Evolutionary conservation across 768 basidiomycete genomes (phyloP).

Genomic region (Lentinula detonsa): DNA sequence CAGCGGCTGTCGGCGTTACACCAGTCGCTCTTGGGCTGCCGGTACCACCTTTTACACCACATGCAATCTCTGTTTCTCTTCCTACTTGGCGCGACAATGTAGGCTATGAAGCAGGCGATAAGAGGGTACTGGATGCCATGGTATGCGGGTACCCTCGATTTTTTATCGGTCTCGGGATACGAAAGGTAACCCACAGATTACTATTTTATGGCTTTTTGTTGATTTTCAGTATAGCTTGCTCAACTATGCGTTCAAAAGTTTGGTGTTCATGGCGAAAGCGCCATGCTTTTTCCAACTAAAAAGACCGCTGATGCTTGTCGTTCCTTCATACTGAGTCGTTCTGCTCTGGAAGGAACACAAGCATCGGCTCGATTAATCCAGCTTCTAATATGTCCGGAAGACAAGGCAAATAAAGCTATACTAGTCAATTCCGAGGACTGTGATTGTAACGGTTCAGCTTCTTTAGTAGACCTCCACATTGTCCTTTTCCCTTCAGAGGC

Average conservation of each 20-base stretch:
- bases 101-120: slow-evolving; percentile 86
- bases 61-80: slow-evolving; percentile 93
- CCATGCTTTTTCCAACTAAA: slow-evolving; percentile 75
- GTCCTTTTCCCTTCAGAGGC: slow-evolving; percentile 64
- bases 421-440: slow-evolving; percentile 17
- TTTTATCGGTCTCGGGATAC: slow-evolving; percentile 83
- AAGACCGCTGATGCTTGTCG: slow-evolving; percentile 71
- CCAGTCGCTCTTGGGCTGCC: slow-evolving; percentile 38
- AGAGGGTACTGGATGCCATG: slow-evolving; percentile 74
- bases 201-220: not conserved
- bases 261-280: slow-evolving; percentile 60
- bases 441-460: slow-evolving; percentile 14
- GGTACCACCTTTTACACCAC: slow-evolving; percentile 66
- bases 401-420: slow-evolving; percentile 25
- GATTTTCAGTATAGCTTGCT: slow-evolving; percentile 53
- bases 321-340: slow-evolving; percentile 56
- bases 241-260: slow-evolving; percentile 74
- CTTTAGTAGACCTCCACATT: slow-evolving; percentile 68
- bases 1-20: not conserved
- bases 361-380: slow-evolving; percentile 56
- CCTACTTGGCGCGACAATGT: slow-evolving; percentile 91
- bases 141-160: slow-evolving; percentile 91
- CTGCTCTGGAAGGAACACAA: slow-evolving; percentile 33
- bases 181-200: slow-evolving; percentile 51
- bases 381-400: slow-evolving; percentile 64